phyloP scores from a whole-genome alignment of 192 early-diverging fungal species.

The Coemansia reversa region DNA sequence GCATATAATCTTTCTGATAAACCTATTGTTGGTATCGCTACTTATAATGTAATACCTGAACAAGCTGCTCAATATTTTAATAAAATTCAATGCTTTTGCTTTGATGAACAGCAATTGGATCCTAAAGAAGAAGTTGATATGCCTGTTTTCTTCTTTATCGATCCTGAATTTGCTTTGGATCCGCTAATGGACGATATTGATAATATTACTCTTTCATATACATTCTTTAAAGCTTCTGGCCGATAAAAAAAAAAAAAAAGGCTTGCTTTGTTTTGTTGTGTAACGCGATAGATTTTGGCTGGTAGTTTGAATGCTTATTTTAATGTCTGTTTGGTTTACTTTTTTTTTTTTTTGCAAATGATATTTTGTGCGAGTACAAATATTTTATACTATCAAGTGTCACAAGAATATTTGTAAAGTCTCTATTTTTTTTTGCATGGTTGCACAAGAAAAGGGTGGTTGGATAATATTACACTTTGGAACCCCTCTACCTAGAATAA shows the following conservation, averaged over 20 bases:
- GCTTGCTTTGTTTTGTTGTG: not conserved
- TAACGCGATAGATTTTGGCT: too few species aligned
- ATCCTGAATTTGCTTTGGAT: slow-evolving; percentile 93
- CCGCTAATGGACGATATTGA: slow-evolving; percentile 93
- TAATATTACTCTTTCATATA: slow-evolving; percentile 90
- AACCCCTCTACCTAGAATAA: too few species aligned
- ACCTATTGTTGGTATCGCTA: slow-evolving; percentile 92
- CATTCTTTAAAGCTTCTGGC: slow-evolving; percentile 79
- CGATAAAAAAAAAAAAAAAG: slow-evolving; percentile 5
- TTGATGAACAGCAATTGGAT: slow-evolving; percentile 93
- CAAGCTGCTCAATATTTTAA: slow-evolving; percentile 96
- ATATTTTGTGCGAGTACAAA: slow-evolving; percentile 2
- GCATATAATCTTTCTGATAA: slow-evolving; percentile 83
- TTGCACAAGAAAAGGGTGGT: too few species aligned
- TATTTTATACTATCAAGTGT: not conserved
- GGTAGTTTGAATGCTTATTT: not conserved
- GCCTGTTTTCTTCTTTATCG: slow-evolving; percentile 97
- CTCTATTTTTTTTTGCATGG: too few species aligned
- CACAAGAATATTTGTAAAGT: not conserved
- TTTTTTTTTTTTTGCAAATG: not conserved
- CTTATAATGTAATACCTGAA: slow-evolving; percentile 92
- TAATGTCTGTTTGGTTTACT: too few species aligned
- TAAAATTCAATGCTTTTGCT: slow-evolving; percentile 99
- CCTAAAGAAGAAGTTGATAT: slow-evolving; percentile 92
- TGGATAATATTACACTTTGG: too few species aligned